phyloP scores from a whole-genome alignment of 2,329 filamentous ascomycete genomes.

The Botrytis fabae region DNA sequence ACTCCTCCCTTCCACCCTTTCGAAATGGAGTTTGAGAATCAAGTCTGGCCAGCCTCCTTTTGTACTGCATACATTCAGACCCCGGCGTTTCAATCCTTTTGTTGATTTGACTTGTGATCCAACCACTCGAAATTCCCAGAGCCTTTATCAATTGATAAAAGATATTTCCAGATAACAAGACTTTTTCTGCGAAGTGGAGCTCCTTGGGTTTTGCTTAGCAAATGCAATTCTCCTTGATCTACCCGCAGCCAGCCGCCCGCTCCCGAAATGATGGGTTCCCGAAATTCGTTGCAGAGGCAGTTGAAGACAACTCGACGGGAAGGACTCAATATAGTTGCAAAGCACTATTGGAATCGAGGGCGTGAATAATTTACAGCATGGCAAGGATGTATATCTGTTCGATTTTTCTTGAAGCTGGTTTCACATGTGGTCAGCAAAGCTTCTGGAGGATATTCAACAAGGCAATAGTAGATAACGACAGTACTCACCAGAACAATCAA shows the following conservation, averaged over 20 bases:
- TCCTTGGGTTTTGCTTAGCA: constrained; percentile 21
- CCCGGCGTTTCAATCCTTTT: constrained; percentile 2
- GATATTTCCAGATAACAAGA: constrained; percentile 13
- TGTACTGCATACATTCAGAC: constrained; percentile 22
- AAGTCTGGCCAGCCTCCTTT: constrained; percentile 15
- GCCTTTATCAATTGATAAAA: constrained; percentile 1
- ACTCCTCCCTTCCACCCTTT: constrained; percentile 27
- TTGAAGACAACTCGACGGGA: constrained; percentile 14
- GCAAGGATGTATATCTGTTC: constrained; percentile 24
- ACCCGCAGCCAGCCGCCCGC: constrained; percentile 8
- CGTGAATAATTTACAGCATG: constrained; percentile 30
- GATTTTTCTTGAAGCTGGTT: constrained; percentile 18
- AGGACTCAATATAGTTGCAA: constrained; percentile 18
- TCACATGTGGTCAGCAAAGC: constrained; percentile 16
- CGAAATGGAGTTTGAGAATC: constrained; percentile 4
- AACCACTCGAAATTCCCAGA: not conserved
- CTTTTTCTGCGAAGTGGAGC: constrained; percentile 22
- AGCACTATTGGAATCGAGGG: constrained; percentile 25
- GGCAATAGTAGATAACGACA: not conserved
- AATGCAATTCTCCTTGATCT: constrained; percentile 18
- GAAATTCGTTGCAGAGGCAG: not conserved
- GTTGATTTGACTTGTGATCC: constrained; percentile 1
- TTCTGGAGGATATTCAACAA: not conserved
- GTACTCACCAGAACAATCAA: not conserved
- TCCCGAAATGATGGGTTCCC: not conserved